These are phyloP conservation scores for Lodderomyces pseudojiufengensis DNA, from an alignment of 1,139 yeast genomes.

Conservation along the genomic window DNA sequence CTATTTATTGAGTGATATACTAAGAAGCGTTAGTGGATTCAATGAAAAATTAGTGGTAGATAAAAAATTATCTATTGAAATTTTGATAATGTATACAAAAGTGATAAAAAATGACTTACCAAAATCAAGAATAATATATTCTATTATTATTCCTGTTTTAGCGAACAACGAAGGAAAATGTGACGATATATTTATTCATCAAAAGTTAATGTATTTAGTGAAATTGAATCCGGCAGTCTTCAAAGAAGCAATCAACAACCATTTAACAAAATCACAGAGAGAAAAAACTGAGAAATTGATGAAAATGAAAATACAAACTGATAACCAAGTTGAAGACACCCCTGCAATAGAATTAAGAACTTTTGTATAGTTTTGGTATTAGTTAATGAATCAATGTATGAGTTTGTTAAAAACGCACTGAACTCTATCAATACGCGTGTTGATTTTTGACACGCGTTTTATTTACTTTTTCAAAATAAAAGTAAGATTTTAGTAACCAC, in stretches of 20 bases:
- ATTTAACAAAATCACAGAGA: conserved; percentile 37
- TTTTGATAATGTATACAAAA: conserved; percentile 48
- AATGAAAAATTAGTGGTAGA: conserved; percentile 14
- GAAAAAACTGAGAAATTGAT: conserved; percentile 41
- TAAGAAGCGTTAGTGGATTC: conserved; percentile 19
- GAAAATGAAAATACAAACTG: conserved; percentile 14
- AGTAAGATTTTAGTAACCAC: no score
- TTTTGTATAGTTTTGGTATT: conserved; percentile 19
- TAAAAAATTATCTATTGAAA: conserved; percentile 50
- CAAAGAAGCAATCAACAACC: conserved; percentile 44
- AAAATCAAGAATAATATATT: conserved; percentile 30
- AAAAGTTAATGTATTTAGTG: conserved; percentile 51
- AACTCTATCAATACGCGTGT: no score
- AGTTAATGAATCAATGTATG: no score
- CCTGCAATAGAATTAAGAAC: conserved; percentile 35
- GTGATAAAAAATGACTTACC: conserved; percentile 27
- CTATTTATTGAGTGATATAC: conserved; percentile 27
- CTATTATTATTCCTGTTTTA: conserved; percentile 50
- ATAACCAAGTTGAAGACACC: conserved; percentile 14
- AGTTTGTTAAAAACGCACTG: no score
- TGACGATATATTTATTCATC: conserved; percentile 41
- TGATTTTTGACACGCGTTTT: conserved; percentile 7
- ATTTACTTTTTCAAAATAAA: background rate
- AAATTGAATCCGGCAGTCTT: conserved; percentile 49
- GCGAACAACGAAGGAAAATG: conserved; percentile 29